phyloP scores from a whole-genome alignment of 2,329 filamentous ascomycete genomes.

The Cladophialophora carrionii region DNA sequence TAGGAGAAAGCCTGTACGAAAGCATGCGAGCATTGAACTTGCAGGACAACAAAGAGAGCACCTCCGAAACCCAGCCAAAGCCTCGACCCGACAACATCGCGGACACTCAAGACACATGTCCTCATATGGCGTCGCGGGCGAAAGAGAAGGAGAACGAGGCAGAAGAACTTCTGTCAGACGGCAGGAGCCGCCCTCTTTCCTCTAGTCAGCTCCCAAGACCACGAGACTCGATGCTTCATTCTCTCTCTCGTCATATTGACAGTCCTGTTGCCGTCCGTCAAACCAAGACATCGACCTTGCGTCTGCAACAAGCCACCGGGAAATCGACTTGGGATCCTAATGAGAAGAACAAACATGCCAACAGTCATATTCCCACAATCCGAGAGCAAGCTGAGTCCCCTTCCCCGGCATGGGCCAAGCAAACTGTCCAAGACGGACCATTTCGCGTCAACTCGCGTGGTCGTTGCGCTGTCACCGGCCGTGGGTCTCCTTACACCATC shows the following conservation, averaged over 20 bases:
- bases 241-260: slow-evolving; percentile 27
- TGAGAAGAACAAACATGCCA: slow-evolving; percentile 14
- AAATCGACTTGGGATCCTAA: slow-evolving; percentile 20
- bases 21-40: slow-evolving; percentile 34
- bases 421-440: slow-evolving; percentile 16
- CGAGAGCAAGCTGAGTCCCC: slow-evolving; percentile 20
- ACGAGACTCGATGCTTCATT: slow-evolving; percentile 31
- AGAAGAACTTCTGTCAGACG: slow-evolving; percentile 1
- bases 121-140: not conserved
- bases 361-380: slow-evolving; percentile 10
- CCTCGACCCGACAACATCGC: not conserved
- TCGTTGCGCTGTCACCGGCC: slow-evolving; percentile 29
- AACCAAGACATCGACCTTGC: slow-evolving; percentile 30
- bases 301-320: slow-evolving; percentile 22
- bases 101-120: not conserved
- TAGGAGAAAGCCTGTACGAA: slow-evolving; percentile 35
- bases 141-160: not conserved
- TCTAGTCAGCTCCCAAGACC: slow-evolving; percentile 32
- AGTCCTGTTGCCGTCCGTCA: slow-evolving; percentile 21
- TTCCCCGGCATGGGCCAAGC: slow-evolving; percentile 5
- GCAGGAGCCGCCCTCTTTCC: slow-evolving; percentile 22
- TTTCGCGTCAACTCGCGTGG: slow-evolving; percentile 27
- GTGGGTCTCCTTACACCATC: slow-evolving; percentile 34
- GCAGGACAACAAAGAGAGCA: slow-evolving; percentile 18
- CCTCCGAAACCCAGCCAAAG: not conserved